These are phyloP conservation scores for Termitomyces sp. DNA, from an alignment of 768 basidiomycete species.

Conservation along the genomic window DNA sequence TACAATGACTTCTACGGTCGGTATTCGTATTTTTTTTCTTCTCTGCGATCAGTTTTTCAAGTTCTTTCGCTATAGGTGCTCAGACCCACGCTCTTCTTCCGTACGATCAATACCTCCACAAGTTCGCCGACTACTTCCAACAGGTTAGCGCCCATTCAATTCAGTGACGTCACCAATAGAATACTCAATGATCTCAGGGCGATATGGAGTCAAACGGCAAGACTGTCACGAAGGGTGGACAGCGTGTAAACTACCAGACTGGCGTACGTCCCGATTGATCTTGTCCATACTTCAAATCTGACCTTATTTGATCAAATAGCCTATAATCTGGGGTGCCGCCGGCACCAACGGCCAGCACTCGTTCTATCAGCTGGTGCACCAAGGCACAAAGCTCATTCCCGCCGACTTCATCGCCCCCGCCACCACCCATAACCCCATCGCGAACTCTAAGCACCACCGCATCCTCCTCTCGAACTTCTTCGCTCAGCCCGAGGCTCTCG, in stretches of 20 bases:
- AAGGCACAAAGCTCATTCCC: conserved; percentile 90
- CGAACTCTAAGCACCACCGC: conserved; percentile 87
- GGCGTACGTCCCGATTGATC: conserved; percentile 57
- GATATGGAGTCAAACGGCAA: conserved; percentile 99
- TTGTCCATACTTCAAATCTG: not conserved
- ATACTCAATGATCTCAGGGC: conserved; percentile 42
- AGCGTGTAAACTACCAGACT: conserved; percentile 93
- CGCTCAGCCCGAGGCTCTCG: conserved; percentile 95
- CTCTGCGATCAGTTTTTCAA: not conserved
- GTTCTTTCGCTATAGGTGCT: conserved; percentile 47
- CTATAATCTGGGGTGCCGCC: conserved; percentile 98
- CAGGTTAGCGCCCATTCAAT: conserved; percentile 44
- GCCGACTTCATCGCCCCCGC: conserved; percentile 91
- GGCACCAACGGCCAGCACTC: conserved; percentile 99
- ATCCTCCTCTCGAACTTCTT: conserved; percentile 98
- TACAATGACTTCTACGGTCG: conserved; percentile 96
- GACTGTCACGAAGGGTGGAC: conserved; percentile 89
- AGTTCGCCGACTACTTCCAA: conserved; percentile 99
- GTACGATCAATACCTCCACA: conserved; percentile 98
- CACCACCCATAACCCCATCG: conserved; percentile 87
- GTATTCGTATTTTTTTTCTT: conserved; percentile 9
- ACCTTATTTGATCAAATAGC: conserved; percentile 42
- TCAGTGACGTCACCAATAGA: not conserved
- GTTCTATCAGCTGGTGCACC: conserved; percentile 97
- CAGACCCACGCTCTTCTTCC: conserved; percentile 96